Conservation (phyloP, 2,329 filamentous ascomycete species). For the Coniochaeta sp. region DNA sequence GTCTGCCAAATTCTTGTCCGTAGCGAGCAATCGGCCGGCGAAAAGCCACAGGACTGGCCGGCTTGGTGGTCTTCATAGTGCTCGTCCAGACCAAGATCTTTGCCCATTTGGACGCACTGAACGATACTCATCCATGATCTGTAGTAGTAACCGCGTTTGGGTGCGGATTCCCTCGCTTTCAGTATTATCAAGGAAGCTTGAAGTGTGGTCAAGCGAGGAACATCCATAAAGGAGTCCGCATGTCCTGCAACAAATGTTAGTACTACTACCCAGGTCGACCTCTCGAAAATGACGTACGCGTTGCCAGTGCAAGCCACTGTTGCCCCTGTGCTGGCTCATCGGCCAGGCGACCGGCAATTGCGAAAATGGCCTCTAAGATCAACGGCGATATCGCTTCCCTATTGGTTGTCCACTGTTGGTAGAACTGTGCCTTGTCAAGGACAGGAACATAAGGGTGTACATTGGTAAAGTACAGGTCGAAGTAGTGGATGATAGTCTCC, state of each 20-base stretch:
- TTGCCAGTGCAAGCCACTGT: constrained; percentile 87
- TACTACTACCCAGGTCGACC: neutral
- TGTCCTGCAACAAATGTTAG: constrained; percentile 54
- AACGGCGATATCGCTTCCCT: constrained; percentile 81
- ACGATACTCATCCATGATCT: constrained; percentile 96
- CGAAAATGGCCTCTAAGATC: constrained; percentile 83
- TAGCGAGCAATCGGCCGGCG: constrained; percentile 67
- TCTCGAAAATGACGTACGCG: constrained; percentile 45
- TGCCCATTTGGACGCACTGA: constrained; percentile 85
- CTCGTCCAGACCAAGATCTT: constrained; percentile 83
- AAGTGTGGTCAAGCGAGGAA: constrained; percentile 81
- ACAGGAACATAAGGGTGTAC: constrained; percentile 92
- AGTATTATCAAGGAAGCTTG: constrained; percentile 82
- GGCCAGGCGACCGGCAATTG: constrained; percentile 75
- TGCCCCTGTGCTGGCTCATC: constrained; percentile 79
- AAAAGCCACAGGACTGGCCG: constrained; percentile 62
- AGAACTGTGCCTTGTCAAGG: constrained; percentile 73
- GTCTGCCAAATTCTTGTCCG: constrained; percentile 88
- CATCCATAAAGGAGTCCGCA: constrained; percentile 87
- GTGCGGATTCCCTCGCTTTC: constrained; percentile 86
- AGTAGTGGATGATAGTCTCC: constrained; percentile 72
- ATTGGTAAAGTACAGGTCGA: constrained; percentile 83
- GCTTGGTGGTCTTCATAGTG: constrained; percentile 73
- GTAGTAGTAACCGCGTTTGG: constrained; percentile 92
- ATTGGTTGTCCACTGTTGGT: constrained; percentile 81